phyloP scores from a whole-genome alignment of 2,329 filamentous ascomycete genomes.

The Xylaria digitata region DNA sequence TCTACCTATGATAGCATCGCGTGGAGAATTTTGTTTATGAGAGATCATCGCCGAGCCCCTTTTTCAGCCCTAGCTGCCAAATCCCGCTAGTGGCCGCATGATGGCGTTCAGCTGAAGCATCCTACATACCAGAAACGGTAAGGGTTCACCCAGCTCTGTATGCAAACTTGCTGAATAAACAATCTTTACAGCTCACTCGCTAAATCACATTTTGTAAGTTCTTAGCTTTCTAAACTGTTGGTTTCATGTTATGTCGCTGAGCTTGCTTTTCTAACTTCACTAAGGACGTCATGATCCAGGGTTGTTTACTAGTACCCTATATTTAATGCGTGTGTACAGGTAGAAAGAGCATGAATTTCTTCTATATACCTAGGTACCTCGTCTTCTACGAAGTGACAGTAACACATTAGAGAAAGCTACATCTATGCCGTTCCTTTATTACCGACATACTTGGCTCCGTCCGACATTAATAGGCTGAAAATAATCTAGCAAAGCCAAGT shows the following conservation, averaged over 20 bases:
- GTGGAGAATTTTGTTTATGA: slow-evolving; percentile 15
- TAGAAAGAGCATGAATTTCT: not conserved
- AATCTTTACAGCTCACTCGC: not conserved
- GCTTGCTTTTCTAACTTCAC: not conserved
- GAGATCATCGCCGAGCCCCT: slow-evolving; percentile 20
- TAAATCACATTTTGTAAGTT: too few species aligned
- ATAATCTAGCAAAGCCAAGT: slow-evolving; percentile 16
- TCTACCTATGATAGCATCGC: slow-evolving; percentile 8
- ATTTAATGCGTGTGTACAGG: not conserved
- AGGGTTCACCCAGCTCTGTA: slow-evolving; percentile 7
- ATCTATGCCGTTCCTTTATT: not conserved
- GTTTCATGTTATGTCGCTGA: too few species aligned
- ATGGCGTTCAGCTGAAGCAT: slow-evolving; percentile 34
- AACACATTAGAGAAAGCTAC: not conserved
- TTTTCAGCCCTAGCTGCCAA: slow-evolving; percentile 41
- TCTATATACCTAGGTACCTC: not conserved
- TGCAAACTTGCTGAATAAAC: not conserved
- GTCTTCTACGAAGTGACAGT: not conserved
- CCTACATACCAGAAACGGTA: slow-evolving; percentile 15
- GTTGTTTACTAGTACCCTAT: not conserved
- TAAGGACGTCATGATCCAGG: not conserved
- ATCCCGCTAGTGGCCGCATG: slow-evolving; percentile 34
- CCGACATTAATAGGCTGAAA: not conserved
- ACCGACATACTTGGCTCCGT: slow-evolving; percentile 6
- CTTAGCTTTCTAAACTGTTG: too few species aligned